Evolutionary conservation across 768 basidiomycete genomes (phyloP), one percentile per base, ranked within the genome.

Genomic region (Lenzites betulinus): DNA sequence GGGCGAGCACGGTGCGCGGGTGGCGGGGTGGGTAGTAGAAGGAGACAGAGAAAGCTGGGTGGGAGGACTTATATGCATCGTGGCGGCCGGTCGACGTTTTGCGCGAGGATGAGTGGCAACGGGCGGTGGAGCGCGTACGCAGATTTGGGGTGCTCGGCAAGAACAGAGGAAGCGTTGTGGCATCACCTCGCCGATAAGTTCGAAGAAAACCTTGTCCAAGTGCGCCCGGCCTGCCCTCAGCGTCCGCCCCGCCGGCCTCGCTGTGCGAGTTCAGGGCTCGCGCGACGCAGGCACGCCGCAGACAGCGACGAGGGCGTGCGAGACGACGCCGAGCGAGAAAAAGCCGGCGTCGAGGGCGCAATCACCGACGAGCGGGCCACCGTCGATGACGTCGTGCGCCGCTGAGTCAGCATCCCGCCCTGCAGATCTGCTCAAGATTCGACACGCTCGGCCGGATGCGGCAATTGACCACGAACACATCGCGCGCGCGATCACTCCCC

Each of bases 141-240:
- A 51, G 36, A 44, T 63, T 55, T 63, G 62, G 62, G 62, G 62
- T 63, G 48, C 62, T 58, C 59, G 64, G 63, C 63, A 60, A 38
- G 30, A 49, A 59, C 54, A 23, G 51, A 64, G 54, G 58, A 60
- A 60, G 58, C 63, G 59, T 54, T 39, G 42, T 44, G 26, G 43
- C 26, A 39, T 60, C 58, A 53, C 16, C 25, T n/a, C 44, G 51
- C 51, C 59, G 59, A 60, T 48, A 49, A 33, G 30, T 33, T 5
- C 25, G 51, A 30, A 47, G 51, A 18, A 39, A 49, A 54, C 59
- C 38, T 53, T 49, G 59, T 53, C 13, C 51, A 54, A 18, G 25
- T 46, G 58, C 42, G 36, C 18, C 51, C 59, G 44, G 11, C 15
- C 30, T 33, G 30, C 13, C 20, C 16, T 15, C 51, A 11, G 51